Evolutionary conservation across 768 basidiomycete species (phyloP).

Genomic region (Lyophyllum atratum): DNA sequence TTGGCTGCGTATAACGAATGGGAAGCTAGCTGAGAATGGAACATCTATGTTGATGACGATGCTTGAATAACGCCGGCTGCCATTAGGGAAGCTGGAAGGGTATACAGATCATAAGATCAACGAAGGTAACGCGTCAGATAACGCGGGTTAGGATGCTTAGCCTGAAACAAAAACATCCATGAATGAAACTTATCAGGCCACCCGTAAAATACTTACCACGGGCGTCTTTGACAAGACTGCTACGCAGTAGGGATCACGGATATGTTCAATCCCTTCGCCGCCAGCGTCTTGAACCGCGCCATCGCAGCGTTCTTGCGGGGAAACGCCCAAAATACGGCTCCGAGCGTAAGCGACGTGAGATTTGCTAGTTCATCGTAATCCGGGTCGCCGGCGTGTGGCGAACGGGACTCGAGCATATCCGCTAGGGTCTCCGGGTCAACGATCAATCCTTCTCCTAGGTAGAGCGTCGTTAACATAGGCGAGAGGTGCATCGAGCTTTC

Average conservation of each 20-base stretch:
- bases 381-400: not conserved
- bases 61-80: too few relatives aligned
- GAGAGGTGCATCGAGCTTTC: not conserved
- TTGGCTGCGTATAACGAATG: too few relatives aligned
- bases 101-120: too few relatives aligned
- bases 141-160: too few relatives aligned
- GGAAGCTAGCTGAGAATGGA: too few relatives aligned
- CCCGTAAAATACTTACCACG: too few relatives aligned
- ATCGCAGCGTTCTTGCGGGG: not conserved
- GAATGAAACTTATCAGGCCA: too few relatives aligned
- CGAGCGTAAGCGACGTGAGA: not conserved
- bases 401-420: not conserved
- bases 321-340: not conserved
- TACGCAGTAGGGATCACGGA: not conserved
- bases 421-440: not conserved
- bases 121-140: too few relatives aligned
- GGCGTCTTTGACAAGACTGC: not conserved
- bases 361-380: not conserved
- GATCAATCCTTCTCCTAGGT: not conserved
- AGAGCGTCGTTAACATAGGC: not conserved
- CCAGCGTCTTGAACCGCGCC: not conserved
- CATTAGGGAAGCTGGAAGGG: too few relatives aligned
- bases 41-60: too few relatives aligned
- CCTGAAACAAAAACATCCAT: not conserved
- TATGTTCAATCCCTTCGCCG: not conserved